Evolutionary conservation across 805 yeast species (phyloP).

Genomic region (Candida nitratophila): DNA sequence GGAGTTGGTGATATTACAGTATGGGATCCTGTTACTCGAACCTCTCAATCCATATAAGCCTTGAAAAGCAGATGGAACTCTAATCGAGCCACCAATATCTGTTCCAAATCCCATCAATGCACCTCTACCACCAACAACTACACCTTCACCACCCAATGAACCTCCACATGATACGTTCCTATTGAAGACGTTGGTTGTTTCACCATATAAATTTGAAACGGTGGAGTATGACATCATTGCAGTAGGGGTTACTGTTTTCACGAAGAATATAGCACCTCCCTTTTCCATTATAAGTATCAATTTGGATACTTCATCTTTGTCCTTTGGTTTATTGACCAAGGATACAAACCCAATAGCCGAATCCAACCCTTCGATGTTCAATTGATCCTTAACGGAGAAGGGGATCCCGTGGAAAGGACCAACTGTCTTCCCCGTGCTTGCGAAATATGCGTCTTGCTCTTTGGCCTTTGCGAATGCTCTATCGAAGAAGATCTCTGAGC

Average conservation of each 20-base stretch:
- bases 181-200: constrained; percentile 31
- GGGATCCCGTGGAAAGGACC: constrained; percentile 43
- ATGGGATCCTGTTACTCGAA: constrained; percentile 29
- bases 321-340: constrained; percentile 20
- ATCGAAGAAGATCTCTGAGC: constrained; percentile 34
- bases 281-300: constrained; percentile 26
- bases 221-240: constrained; percentile 37
- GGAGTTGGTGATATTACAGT: constrained; percentile 23
- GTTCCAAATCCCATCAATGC: constrained; percentile 31
- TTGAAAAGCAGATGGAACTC: constrained; percentile 26
- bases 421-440: constrained; percentile 25
- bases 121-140: constrained; percentile 24
- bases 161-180: constrained; percentile 34
- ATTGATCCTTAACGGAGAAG: constrained; percentile 38
- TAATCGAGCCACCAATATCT: constrained; percentile 33
- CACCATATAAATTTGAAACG: constrained; percentile 27
- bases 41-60: constrained; percentile 29
- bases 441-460: constrained; percentile 30
- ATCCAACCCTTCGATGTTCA: constrained; percentile 29
- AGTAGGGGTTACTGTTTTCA: constrained; percentile 37
- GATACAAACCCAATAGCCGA: constrained; percentile 35
- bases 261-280: constrained; percentile 36
- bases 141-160: constrained; percentile 41
- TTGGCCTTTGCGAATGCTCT: constrained; percentile 32
- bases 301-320: constrained; percentile 24